These are phyloP conservation scores for Selaginella tamariscina DNA, from an alignment of 75 land plant genomes.

Conservation along the genomic window DNA sequence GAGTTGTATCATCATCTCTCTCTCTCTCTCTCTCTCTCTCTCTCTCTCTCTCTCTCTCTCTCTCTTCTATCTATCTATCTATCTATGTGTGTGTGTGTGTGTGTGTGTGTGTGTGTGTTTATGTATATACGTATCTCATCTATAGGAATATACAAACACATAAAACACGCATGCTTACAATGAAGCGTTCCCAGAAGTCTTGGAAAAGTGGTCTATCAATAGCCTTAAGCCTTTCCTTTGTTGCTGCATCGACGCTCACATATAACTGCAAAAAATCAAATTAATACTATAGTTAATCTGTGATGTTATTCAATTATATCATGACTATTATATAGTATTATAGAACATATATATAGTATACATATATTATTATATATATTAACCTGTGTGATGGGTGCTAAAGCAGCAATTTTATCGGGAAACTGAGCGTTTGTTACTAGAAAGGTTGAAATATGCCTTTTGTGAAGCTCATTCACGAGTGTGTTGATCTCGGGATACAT, in stretches of 20 bases:
- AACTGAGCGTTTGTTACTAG: constrained; percentile 11
- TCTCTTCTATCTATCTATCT: too few species aligned
- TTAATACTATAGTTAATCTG: too few species aligned
- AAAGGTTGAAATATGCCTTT: constrained; percentile 7
- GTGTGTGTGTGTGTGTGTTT: too few species aligned
- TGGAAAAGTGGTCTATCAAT: background rate
- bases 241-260: constrained; percentile 9
- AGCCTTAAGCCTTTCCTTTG: constrained; percentile 1
- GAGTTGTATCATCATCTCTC: background rate
- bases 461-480: background rate
- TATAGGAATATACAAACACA: constrained; percentile 12
- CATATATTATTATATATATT: background rate
- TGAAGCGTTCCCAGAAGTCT: constrained; percentile 8
- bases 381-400: constrained; percentile 85
- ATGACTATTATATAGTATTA: background rate
- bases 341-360: background rate
- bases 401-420: constrained; percentile 16
- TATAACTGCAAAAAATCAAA: background rate
- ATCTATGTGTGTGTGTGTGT: too few species aligned
- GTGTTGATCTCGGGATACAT: constrained; percentile 10
- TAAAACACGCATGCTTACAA: too few species aligned
- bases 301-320: constrained; percentile 15
- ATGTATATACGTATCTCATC: too few species aligned
- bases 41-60: too few species aligned
- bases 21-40: too few species aligned